Base-by-base conservation (phyloP, 2,329 filamentous ascomycete genomes). In the Calonectria leucothoes region DNA sequence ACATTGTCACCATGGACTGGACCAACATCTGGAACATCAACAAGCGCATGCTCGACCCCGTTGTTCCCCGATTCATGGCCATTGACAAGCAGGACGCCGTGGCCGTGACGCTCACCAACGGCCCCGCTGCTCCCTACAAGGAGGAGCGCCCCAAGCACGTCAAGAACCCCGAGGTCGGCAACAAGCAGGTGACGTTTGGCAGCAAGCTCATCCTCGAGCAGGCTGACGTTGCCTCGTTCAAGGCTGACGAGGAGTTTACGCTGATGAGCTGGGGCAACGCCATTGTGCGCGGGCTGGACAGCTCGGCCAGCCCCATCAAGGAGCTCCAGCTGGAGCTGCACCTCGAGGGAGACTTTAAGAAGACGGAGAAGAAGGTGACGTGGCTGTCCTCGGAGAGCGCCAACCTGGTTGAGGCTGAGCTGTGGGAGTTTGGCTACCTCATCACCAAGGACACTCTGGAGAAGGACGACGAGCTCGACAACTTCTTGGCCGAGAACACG, bases 201-300 rank as follows among this genome's bases (percentile, higher is more conserved):
- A 90, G 90, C 71, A 90, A 92, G 75, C 88, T 98, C 77, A 87
- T 97, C 74, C 87, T 98, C 66, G 96, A 98, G 82, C 96, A 98
- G 85, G 94, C 90, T 57, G 96, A 98, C 80, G 95, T 93, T 74
- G 93, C 93, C 83, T 90, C 90, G 31, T 97, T 98, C 86, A 93
- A 92, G 79, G 89, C 93, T 73, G 93, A 93, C 82, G 96, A 98
- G 87, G 96, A 98, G 85, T 94, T 98, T 80, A 98, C 96, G 0
- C 89, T 98, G 51, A 98, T 98, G 96, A 94, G 94, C 84, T 98
- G 96, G 96, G 97, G 96, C 79, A 97, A 98, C 81, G 95, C 94
- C 15, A 91, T 95, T 77, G 94, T 97, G 29, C 91, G 92, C 69
- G 91, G 92, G 73, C 91, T 95, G 74, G 88, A 90, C 61, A 85